Percentiles rank a stretch among this genome's conserved stretches.
Evolutionary conservation across 257 asterid species (phyloP).

Genomic region (Striga asiatica): DNA sequence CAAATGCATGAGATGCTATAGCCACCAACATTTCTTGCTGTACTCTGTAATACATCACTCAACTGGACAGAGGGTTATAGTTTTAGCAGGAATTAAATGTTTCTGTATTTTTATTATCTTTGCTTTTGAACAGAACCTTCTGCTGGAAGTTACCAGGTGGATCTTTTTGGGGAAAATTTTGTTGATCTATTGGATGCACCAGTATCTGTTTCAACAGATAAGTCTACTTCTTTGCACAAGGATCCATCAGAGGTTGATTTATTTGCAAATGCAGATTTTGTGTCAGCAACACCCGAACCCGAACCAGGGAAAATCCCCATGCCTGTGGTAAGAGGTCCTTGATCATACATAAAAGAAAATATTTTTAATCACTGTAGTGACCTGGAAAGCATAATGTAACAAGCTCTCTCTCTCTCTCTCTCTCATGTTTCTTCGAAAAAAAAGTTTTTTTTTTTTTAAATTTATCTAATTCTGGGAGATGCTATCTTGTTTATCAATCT

Average conservation of each 20-base stretch:
- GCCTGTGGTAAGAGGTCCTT: slow-evolving; percentile 37
- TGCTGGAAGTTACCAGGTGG: slow-evolving; percentile 57
- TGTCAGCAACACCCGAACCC: slow-evolving; percentile 41
- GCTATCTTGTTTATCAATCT: too few relatives aligned
- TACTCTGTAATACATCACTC: neutral
- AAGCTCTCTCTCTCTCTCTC: too few relatives aligned
- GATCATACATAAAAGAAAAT: too few relatives aligned
- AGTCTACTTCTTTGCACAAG: slow-evolving; percentile 25
- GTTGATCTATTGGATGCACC: slow-evolving; percentile 69
- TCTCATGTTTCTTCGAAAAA: too few relatives aligned
- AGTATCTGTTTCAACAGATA: slow-evolving; percentile 28
- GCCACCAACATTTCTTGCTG: neutral
- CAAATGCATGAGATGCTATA: neutral
- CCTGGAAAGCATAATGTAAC: too few relatives aligned
- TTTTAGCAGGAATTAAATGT: neutral
- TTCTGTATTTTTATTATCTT: slow-evolving; percentile 4
- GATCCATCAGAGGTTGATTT: slow-evolving; percentile 65
- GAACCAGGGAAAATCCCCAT: slow-evolving; percentile 27
- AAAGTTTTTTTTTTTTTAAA: too few relatives aligned
- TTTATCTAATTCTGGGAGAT: too few relatives aligned
- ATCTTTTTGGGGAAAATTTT: slow-evolving; percentile 52
- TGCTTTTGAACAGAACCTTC: slow-evolving; percentile 47
- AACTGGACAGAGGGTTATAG: neutral
- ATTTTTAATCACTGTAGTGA: too few relatives aligned
- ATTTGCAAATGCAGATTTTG: slow-evolving; percentile 81